Evolutionary conservation across 23 red algal species (phyloP).

Genomic region (Gracilaria caudata): DNA sequence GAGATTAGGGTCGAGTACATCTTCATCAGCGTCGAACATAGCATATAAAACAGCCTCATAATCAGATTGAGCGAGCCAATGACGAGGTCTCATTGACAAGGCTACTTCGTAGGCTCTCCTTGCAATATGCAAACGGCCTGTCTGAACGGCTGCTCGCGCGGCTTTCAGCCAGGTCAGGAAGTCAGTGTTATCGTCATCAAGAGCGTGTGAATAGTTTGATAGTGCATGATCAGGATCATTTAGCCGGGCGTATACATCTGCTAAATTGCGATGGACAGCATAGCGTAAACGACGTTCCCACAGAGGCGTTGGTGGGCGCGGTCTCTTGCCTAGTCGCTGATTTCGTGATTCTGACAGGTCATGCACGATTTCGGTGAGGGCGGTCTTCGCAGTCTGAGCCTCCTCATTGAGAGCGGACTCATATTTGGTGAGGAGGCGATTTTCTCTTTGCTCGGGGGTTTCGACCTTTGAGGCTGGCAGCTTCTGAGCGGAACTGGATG

Average conservation of each 20-base stretch:
- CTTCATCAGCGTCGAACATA: constrained; percentile 63
- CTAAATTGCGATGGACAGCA: constrained; percentile 63
- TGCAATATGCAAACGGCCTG: constrained; percentile 57
- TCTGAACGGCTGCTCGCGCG: constrained; percentile 29
- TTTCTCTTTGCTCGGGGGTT: constrained; percentile 60
- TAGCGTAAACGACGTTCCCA: constrained; percentile 69
- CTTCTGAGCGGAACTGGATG: background rate
- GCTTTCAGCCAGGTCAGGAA: constrained; percentile 52
- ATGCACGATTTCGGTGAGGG: constrained; percentile 10
- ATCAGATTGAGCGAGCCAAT: constrained; percentile 40
- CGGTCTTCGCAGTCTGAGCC: background rate
- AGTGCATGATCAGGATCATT: constrained; percentile 23
- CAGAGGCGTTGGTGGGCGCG: constrained; percentile 35
- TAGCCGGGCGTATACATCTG: constrained; percentile 26
- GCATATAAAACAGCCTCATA: constrained; percentile 50
- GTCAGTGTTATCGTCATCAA: constrained; percentile 63
- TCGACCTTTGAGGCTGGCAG: constrained; percentile 1
- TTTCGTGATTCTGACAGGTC: constrained; percentile 24
- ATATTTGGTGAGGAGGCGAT: constrained; percentile 50
- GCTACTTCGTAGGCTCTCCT: constrained; percentile 55
- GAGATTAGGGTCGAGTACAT: constrained; percentile 13
- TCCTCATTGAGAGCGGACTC: constrained; percentile 37
- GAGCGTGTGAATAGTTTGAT: constrained; percentile 30
- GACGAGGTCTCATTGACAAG: constrained; percentile 33
- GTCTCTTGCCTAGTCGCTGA: constrained; percentile 17